Evolutionary conservation across 768 basidiomycete species (phyloP).

Genomic region (Calocybe indica): DNA sequence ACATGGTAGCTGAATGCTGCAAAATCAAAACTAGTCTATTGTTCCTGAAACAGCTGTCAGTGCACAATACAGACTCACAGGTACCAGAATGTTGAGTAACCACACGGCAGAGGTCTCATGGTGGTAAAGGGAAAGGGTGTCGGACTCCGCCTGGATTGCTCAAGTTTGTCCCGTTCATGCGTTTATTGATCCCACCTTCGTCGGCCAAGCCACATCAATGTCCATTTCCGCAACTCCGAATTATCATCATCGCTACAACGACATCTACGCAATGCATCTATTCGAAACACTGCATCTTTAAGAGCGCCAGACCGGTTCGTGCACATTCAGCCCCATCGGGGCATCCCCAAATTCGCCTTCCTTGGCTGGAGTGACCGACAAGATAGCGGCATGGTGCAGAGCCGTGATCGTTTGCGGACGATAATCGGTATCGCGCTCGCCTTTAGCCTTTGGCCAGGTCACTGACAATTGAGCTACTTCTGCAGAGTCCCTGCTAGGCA

Average conservation of each 20-base stretch:
- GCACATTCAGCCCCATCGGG: constrained; percentile 22
- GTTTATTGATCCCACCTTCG: too few relatives aligned
- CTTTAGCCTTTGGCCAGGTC: constrained; percentile 18
- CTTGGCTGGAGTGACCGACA: constrained; percentile 35
- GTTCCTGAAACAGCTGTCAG: too few relatives aligned
- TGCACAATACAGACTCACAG: too few relatives aligned
- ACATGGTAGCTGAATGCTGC: too few relatives aligned
- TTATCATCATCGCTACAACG: too few relatives aligned
- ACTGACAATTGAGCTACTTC: constrained; percentile 31
- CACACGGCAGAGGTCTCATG: constrained; percentile 75
- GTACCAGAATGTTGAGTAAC: constrained; percentile 85
- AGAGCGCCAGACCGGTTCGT: constrained; percentile 14
- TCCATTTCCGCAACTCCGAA: too few relatives aligned
- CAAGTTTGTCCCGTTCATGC: too few relatives aligned
- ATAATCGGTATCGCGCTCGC: not conserved
- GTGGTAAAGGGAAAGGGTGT: constrained; percentile 4
- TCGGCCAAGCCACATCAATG: too few relatives aligned
- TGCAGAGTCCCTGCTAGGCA: constrained; percentile 29
- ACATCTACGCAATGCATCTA: too few relatives aligned
- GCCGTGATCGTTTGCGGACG: constrained; percentile 28
- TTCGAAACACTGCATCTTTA: too few relatives aligned
- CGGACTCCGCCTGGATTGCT: not conserved
- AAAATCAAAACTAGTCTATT: too few relatives aligned
- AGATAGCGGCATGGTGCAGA: constrained; percentile 37
- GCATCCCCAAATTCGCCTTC: constrained; percentile 22